Evolutionary conservation across 202 grass and related monocot genomes (phyloP).

Genomic region (Alloteropsis angusta): DNA sequence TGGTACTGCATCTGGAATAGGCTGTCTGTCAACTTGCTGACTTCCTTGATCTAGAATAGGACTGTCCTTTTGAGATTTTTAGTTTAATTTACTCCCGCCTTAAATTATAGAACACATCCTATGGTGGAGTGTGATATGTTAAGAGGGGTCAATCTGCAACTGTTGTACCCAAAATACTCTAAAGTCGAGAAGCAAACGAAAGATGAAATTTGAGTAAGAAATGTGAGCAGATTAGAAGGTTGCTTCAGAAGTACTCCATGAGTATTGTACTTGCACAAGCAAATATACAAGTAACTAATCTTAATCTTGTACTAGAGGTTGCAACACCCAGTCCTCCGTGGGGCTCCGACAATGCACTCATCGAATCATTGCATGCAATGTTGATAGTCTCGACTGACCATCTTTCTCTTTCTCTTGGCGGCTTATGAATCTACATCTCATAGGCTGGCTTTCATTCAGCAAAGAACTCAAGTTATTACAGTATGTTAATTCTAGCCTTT

Average conservation of each 20-base stretch:
- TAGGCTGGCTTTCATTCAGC: slow-evolving; percentile 66
- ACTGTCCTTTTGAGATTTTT: not conserved
- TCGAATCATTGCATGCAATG: not conserved
- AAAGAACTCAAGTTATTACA: slow-evolving; percentile 77
- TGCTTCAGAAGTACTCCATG: too few species aligned
- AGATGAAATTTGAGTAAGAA: too few species aligned
- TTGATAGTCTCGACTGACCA: not conserved
- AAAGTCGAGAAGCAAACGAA: too few species aligned
- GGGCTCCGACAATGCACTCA: too few species aligned
- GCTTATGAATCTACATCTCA: slow-evolving; percentile 69
- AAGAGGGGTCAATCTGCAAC: too few species aligned
- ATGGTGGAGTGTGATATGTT: too few species aligned
- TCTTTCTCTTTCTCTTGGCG: slow-evolving; percentile 28
- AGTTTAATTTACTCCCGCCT: not conserved
- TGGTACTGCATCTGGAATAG: not conserved
- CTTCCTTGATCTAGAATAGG: not conserved
- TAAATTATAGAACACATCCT: not conserved
- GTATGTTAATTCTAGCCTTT: slow-evolving; percentile 27
- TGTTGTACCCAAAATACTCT: too few species aligned
- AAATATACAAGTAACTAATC: too few species aligned
- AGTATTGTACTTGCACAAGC: too few species aligned
- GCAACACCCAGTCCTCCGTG: too few species aligned
- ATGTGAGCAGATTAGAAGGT: too few species aligned
- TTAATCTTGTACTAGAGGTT: too few species aligned
- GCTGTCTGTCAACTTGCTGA: not conserved